These are phyloP conservation scores for Serendipita sp. DNA, from an alignment of 768 basidiomycete genomes.

Conservation along the genomic window DNA sequence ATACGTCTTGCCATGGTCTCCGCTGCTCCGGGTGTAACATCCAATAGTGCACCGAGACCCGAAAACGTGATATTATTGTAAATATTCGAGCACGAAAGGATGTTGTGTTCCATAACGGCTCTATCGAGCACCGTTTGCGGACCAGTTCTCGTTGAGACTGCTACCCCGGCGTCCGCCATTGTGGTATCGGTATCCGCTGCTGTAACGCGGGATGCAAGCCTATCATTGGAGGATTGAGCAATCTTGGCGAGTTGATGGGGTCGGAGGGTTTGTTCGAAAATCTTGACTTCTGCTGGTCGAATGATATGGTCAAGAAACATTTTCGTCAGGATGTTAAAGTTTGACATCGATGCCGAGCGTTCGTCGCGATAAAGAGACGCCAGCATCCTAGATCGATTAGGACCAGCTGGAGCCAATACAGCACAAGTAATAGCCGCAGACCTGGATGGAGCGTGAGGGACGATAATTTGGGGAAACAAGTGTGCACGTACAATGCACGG, in stretches of 20 bases:
- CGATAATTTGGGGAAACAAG: not conserved
- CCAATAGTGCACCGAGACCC: slow-evolving; percentile 80
- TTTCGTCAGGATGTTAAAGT: slow-evolving; percentile 83
- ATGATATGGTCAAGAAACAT: slow-evolving; percentile 99
- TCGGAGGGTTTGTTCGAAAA: slow-evolving; percentile 74
- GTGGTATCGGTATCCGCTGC: slow-evolving; percentile 34
- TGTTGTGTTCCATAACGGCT: slow-evolving; percentile 97
- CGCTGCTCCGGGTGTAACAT: slow-evolving; percentile 79
- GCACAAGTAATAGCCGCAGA: slow-evolving; percentile 89
- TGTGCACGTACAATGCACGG: slow-evolving; percentile 61
- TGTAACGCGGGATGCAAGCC: slow-evolving; percentile 49
- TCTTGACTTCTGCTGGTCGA: slow-evolving; percentile 72
- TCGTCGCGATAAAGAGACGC: slow-evolving; percentile 91
- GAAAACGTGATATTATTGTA: slow-evolving; percentile 95
- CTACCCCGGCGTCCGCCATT: slow-evolving; percentile 27
- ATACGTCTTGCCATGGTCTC: slow-evolving; percentile 97
- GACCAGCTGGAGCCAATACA: slow-evolving; percentile 91
- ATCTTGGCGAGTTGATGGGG: slow-evolving; percentile 92
- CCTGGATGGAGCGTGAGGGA: slow-evolving; percentile 23
- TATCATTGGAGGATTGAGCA: slow-evolving; percentile 67
- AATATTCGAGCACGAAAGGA: slow-evolving; percentile 89
- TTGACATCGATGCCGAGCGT: slow-evolving; percentile 59
- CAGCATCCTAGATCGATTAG: slow-evolving; percentile 83
- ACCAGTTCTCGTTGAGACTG: slow-evolving; percentile 62
- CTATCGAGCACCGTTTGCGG: slow-evolving; percentile 92